phyloP scores from a whole-genome alignment of 345 rosid species.

The Nephelium lappaceum region DNA sequence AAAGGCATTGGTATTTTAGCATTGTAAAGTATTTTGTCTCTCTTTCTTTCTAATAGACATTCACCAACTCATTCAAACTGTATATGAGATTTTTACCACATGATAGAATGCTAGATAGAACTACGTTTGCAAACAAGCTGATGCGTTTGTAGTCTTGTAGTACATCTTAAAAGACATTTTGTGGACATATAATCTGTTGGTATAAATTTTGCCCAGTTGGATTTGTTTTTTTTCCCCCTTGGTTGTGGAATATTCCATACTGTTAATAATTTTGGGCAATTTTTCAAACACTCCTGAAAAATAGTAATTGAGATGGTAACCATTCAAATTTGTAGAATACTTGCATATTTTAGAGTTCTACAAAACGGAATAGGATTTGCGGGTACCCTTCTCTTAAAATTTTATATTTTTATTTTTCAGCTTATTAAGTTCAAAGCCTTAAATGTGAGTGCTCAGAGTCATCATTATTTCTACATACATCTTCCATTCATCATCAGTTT shows the following conservation, averaged over 20 bases:
- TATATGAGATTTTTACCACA: neutral
- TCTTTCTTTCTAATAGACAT: neutral
- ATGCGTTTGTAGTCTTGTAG: neutral
- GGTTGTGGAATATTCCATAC: neutral
- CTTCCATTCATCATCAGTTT: conserved; percentile 12
- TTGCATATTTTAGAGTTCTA: neutral
- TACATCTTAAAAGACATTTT: neutral
- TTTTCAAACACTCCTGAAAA: no score
- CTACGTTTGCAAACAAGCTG: no score
- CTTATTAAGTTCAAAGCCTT: neutral
- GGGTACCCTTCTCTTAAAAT: neutral
- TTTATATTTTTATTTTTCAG: neutral
- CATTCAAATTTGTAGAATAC: neutral
- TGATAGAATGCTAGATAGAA: no score
- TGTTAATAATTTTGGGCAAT: no score
- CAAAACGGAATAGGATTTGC: neutral
- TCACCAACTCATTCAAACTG: neutral
- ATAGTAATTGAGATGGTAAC: no score
- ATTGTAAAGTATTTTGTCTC: neutral
- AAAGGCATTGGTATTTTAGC: neutral
- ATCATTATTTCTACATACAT: neutral
- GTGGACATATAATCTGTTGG: neutral
- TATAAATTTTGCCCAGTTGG: neutral
- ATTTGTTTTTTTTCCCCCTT: no score
- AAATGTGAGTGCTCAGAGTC: neutral